Evolutionary conservation across 495 filamentous ascomycete genomes (phyloP).

Genomic region (Hypoxylon trugodes): DNA sequence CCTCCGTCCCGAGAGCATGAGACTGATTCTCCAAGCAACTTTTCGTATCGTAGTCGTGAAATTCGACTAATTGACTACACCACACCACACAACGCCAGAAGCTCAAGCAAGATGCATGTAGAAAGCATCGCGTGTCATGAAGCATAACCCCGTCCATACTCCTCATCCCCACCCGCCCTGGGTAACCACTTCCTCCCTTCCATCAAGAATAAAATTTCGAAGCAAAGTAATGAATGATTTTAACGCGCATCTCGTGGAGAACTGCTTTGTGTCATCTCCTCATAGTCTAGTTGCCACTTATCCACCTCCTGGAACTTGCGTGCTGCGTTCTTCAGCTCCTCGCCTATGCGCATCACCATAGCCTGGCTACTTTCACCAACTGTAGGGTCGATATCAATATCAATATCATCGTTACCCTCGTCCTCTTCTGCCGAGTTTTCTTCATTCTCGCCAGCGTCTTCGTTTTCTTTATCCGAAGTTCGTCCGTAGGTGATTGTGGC

Average conservation of each 20-base stretch:
- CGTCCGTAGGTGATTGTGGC: conserved; percentile 48
- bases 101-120: conserved; percentile 1
- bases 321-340: conserved; percentile 56
- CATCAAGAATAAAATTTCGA: not conserved
- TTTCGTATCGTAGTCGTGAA: no score
- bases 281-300: conserved; percentile 58
- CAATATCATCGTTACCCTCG: conserved; percentile 22
- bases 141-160: conserved; percentile 8
- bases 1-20: no score
- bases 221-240: not conserved
- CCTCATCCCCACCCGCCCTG: not conserved
- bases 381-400: not conserved
- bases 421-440: conserved; percentile 27
- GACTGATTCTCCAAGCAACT: no score
- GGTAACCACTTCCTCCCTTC: no score
- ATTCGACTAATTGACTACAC: no score
- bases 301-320: conserved; percentile 63
- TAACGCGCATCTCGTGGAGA: conserved; percentile 49
- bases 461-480: conserved; percentile 55
- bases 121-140: conserved; percentile 21
- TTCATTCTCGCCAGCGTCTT: conserved; percentile 35
- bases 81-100: not conserved
- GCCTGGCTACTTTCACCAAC: conserved; percentile 43
- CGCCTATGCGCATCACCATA: conserved; percentile 38
- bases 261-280: conserved; percentile 51